A percentile compares a stretch with the other conserved stretches of the same genome.
Evolutionary conservation across 495 filamentous ascomycete genomes (phyloP).

Genomic region (Achaetomiella virescens): DNA sequence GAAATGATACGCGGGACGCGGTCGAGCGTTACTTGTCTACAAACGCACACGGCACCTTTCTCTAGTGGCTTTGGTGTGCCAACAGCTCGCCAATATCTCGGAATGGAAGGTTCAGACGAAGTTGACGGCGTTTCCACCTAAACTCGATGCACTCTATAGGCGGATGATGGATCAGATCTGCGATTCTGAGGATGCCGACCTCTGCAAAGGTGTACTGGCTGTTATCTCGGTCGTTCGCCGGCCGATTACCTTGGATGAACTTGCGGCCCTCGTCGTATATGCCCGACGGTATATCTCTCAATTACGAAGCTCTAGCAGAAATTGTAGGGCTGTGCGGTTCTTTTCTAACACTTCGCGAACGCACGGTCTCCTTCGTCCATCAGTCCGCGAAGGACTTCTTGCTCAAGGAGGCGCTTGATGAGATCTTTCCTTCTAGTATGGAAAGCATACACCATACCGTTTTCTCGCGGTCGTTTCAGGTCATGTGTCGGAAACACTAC

Average conservation of each 20-base stretch:
- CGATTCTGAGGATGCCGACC: not conserved
- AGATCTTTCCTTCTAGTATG: too few relatives aligned
- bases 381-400: conserved; percentile 31
- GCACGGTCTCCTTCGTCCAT: conserved; percentile 1
- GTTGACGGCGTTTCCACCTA: conserved; percentile 16
- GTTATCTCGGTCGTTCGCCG: conserved; percentile 3
- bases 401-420: too few relatives aligned
- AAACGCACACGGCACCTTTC: not conserved
- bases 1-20: not conserved
- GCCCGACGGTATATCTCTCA: not conserved
- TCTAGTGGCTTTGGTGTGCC: conserved; percentile 1
- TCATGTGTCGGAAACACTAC: too few relatives aligned
- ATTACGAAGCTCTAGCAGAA: not conserved
- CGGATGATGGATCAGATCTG: conserved; percentile 8
- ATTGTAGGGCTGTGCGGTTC: conserved; percentile 26
- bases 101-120: conserved; percentile 9
- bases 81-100: not conserved
- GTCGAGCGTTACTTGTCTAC: not conserved
- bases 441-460: too few relatives aligned
- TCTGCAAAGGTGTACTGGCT: conserved; percentile 17
- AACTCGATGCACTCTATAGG: conserved; percentile 20
- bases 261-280: conserved; percentile 8
- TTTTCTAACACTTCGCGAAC: conserved; percentile 18
- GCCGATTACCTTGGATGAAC: conserved; percentile 18
- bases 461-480: too few relatives aligned